These are phyloP conservation scores for Gossypium stocksii DNA, from an alignment of 345 rosid species.

Conservation along the genomic window DNA sequence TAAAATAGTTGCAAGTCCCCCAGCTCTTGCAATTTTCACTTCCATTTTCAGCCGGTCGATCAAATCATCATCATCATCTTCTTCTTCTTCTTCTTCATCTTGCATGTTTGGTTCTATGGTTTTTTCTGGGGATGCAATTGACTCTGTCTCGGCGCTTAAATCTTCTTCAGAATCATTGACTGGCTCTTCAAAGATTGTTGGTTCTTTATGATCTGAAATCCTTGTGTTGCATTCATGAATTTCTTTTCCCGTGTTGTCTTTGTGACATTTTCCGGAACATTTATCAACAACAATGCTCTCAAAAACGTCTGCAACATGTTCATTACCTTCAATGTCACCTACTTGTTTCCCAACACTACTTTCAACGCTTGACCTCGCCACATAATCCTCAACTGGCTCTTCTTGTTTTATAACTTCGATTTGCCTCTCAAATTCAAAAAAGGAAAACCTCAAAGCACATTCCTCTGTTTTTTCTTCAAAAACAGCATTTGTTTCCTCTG, in stretches of 20 bases:
- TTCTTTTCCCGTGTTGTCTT: constrained; percentile 13
- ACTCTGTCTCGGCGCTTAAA: background rate
- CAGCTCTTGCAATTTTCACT: constrained; percentile 53
- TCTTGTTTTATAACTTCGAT: background rate
- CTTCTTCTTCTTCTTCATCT: constrained; percentile 33
- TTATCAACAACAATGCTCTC: background rate
- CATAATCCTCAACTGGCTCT: background rate
- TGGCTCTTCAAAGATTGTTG: background rate
- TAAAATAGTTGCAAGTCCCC: constrained; percentile 72
- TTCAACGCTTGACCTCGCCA: background rate
- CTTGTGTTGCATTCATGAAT: constrained; percentile 11
- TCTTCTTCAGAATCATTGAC: constrained; percentile 29
- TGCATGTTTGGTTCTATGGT: constrained; percentile 20
- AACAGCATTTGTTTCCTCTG: constrained; percentile 19
- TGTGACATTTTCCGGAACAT: background rate
- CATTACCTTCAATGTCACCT: background rate
- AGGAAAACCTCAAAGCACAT: constrained; percentile 9
- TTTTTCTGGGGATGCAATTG: constrained; percentile 8
- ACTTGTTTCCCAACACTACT: background rate
- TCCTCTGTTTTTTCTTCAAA: constrained; percentile 12
- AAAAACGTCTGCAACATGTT: background rate
- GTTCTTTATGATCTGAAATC: background rate
- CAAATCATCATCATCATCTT: constrained; percentile 44
- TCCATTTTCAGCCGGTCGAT: constrained; percentile 63
- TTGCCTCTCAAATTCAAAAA: background rate